These are phyloP conservation scores for Backusella psychrophila DNA, from an alignment of 192 early-diverging fungal species.

Conservation along the genomic window DNA sequence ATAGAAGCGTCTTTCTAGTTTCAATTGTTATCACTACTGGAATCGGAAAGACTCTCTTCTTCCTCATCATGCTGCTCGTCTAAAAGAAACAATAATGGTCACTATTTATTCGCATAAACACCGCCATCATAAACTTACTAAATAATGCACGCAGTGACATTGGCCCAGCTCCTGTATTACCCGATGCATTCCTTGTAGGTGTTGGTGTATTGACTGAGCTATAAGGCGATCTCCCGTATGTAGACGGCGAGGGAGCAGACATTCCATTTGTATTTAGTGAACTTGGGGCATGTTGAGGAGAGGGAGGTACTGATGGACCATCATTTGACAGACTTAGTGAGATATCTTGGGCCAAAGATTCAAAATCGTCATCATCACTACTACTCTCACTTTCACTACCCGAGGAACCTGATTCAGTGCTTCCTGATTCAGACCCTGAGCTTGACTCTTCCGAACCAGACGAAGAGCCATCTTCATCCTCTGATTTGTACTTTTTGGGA, in stretches of 20 bases:
- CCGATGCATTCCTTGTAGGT: neutral
- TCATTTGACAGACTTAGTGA: constrained; percentile 13
- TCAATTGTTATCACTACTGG: constrained; percentile 10
- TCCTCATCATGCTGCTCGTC: constrained; percentile 8
- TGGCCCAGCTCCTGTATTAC: neutral
- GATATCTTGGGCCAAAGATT: constrained; percentile 17
- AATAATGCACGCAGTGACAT: constrained; percentile 23
- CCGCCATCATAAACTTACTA: neutral
- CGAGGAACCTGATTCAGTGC: constrained; percentile 1
- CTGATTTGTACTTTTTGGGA: constrained; percentile 14
- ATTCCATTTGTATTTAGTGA: neutral
- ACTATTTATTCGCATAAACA: neutral
- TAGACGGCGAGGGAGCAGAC: neutral
- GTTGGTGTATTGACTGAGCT: constrained; percentile 4
- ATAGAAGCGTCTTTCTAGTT: neutral
- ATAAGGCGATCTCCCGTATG: neutral
- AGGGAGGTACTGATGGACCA: constrained; percentile 11
- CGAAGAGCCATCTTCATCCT: neutral
- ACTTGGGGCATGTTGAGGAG: neutral
- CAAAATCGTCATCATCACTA: constrained; percentile 23
- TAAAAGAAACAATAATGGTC: neutral
- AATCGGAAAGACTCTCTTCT: constrained; percentile 17
- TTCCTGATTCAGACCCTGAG: neutral
- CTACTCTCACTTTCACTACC: constrained; percentile 12
- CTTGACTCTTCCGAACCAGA: constrained; percentile 4